These are phyloP conservation scores for Prunus dulcis DNA, from an alignment of 306 rosid genomes.

Conservation along the genomic window DNA sequence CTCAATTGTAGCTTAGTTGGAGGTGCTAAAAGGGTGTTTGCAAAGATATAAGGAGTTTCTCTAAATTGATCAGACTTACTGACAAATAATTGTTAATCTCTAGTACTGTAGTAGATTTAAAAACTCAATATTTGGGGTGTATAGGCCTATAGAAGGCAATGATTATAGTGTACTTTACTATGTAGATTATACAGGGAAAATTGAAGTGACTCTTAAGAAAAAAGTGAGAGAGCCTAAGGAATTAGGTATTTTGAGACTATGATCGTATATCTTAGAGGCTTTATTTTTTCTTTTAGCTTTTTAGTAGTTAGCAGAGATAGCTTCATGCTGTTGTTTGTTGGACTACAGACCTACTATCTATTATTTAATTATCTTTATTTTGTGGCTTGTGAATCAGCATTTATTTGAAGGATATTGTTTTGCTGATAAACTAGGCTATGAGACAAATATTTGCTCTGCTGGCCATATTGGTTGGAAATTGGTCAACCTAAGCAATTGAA, in stretches of 20 bases:
- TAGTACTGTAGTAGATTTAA: background rate
- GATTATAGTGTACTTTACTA: background rate
- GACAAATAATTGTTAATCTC: background rate
- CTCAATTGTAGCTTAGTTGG: background rate
- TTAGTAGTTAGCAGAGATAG: background rate
- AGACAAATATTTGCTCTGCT: background rate
- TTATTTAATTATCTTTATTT: background rate
- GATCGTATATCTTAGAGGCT: background rate
- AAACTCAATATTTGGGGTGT: background rate
- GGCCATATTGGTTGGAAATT: background rate
- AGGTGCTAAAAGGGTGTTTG: background rate
- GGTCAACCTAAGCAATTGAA: background rate
- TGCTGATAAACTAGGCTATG: background rate
- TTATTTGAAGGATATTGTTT: background rate
- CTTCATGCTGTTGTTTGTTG: conserved; percentile 5
- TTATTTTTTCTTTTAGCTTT: background rate
- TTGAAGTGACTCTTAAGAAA: background rate
- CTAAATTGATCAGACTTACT: background rate
- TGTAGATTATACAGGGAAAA: background rate
- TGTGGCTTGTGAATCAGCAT: conserved; percentile 2
- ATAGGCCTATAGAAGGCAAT: background rate
- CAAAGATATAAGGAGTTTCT: background rate
- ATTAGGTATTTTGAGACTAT: background rate
- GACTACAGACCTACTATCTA: background rate
- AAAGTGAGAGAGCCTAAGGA: background rate